Evolutionary conservation across 2,329 filamentous ascomycete species (phyloP), one percentile per base, ranked within the genome.

Genomic region (Xylaria sp.): DNA sequence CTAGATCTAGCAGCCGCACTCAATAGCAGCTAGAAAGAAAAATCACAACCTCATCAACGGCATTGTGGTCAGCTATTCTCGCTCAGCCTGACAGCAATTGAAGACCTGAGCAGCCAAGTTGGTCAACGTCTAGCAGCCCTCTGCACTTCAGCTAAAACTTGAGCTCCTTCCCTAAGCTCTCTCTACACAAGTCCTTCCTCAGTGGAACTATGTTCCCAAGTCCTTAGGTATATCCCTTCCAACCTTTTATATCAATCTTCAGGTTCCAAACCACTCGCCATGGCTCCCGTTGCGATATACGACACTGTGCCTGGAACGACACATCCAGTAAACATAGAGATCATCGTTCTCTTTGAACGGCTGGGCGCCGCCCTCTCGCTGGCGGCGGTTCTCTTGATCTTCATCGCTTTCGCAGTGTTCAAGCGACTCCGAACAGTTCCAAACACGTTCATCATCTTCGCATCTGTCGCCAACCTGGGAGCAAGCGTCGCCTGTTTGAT

Each of bases 401-500:
- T 89, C 67, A 48, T 86, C 67, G 83, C 86, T 13, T 89, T 85
- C 66, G 80, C 78, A 13, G 58, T 83, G 1, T 85, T 85, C 58
- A 86, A 83, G 60, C 79, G 84, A 2, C 80, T 87, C 20, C 84
- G 87, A 15, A 88, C 86, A 23, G 84, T 89, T 0, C 86, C 87
- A 18, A 89, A 89, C 73, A 87, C 86, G 0, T 89, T 89, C 70
- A 89, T 89, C 59, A 81, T 89, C 28, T 89, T 88, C 72, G 87
- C 87, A 6, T 89, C 86, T 23, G 81, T 89, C 30, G 84, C 86
- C 67, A 89, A 89, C 70, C 78, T 88, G 4, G 86, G 86, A 2
- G 87, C 87, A 13, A 87, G 87, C 71, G 80, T 85, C 50, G 92
- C 90, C 12, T 93, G 91, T 56, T 81, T 93, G 30, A 93, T 94